Conservation (phyloP, 352 stramenopile genomes). For the Pythium grandisporangium region DNA sequence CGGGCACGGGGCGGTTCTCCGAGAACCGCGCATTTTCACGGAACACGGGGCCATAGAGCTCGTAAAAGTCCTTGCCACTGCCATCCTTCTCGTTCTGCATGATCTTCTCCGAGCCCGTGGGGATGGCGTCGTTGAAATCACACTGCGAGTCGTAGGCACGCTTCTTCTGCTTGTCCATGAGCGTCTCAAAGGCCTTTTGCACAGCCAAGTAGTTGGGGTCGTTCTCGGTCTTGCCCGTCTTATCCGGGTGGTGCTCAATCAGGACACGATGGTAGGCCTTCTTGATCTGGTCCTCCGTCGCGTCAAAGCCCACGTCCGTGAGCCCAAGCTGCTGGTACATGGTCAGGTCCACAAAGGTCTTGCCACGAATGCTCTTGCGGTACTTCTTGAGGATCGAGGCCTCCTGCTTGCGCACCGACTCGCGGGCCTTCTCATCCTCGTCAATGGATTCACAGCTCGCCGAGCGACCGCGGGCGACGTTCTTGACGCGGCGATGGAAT, state of each 20-base stretch:
- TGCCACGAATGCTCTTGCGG: conserved; percentile 68
- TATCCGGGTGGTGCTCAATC: conserved; percentile 84
- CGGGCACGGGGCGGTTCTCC: conserved; percentile 66
- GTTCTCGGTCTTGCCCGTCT: conserved; percentile 86
- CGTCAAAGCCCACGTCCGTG: conserved; percentile 66
- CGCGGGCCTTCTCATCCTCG: conserved; percentile 44
- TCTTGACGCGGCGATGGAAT: conserved; percentile 67
- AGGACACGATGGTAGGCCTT: conserved; percentile 85
- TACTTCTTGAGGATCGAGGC: conserved; percentile 69
- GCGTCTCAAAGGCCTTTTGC: conserved; percentile 73
- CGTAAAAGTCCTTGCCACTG: conserved; percentile 78
- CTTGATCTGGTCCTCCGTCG: conserved; percentile 79
- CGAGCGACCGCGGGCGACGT: conserved; percentile 63
- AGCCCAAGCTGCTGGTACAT: conserved; percentile 85
- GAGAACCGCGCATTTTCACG: conserved; percentile 72
- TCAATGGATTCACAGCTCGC: conserved; percentile 70
- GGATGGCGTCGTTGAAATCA: conserved; percentile 83
- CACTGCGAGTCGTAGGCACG: conserved; percentile 80
- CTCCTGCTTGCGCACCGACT: conserved; percentile 57
- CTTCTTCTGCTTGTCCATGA: conserved; percentile 79
- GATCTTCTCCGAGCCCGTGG: conserved; percentile 67
- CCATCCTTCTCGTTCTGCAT: conserved; percentile 49
- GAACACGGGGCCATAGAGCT: conserved; percentile 79
- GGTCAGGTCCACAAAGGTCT: conserved; percentile 75
- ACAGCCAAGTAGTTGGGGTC: conserved; percentile 84